Evolutionary conservation across 192 early-diverging fungal species (phyloP), one percentile per base, ranked within the genome.

Genomic region (Oehlia diaphana): DNA sequence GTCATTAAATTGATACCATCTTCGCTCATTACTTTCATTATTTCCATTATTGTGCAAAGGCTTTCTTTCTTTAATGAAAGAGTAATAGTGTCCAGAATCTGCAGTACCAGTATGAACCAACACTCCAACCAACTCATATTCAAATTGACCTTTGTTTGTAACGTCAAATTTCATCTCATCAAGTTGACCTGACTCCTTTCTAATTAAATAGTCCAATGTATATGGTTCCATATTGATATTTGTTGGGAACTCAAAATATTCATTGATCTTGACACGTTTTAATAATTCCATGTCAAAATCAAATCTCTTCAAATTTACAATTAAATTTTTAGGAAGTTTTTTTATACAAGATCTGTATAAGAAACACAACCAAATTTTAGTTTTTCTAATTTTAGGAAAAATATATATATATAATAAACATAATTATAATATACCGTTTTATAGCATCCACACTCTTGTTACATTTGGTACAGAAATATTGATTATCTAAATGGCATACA

Each of bases 281-380:
- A 91, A 84, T 9, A 86, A 81, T 33, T 89, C 86, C 85, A 88
- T 82, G 47, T 91, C 91, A 37, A 90, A 87, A 31, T 89, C 88
- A 77, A 92, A 92, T 28, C 91, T 86, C 66, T 92, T 92, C n/a
- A 92, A 79, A 82, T 92, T 90, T 16, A 92, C 49, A 16, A 92
- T 88, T 37, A 92, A 79, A 53, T 86, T 88, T 9, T 82, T 82
- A 19, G 91, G 91, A n/a, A 92, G 77, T 44, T 81, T 83, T 44
- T 85, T 83, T 74, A 92, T 89, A 58, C 88, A 86, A 14, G 86
- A 80, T 19, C 87, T 87, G 76, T 39, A 33, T 71, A n/a, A 19
- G 26, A 33, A 44, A 39, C 26, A 14, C 44, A n/a, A 70, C 9
- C 9, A 37, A 37, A 70, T 26, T 47, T 10, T n/a, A 21, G 26